phyloP scores from a whole-genome alignment of 257 asterid genomes.

The Prunella vulgaris region DNA sequence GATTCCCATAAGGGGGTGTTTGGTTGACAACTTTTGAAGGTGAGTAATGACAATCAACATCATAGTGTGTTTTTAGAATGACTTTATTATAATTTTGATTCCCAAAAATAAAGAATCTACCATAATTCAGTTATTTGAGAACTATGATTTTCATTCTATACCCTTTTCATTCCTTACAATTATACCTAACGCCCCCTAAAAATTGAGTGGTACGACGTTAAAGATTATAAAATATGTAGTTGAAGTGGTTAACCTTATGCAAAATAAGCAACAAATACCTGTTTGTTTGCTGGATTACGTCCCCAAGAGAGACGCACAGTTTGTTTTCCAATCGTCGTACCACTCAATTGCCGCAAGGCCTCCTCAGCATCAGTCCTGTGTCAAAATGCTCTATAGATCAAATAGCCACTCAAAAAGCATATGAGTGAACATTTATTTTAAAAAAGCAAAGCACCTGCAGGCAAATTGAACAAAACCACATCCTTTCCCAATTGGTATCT shows the following conservation, averaged over 20 bases:
- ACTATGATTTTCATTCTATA: too few species aligned
- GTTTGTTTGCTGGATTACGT: constrained; percentile 67
- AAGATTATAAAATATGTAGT: not conserved
- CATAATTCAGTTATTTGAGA: too few species aligned
- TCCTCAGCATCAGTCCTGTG: constrained; percentile 72
- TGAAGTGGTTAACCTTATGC: too few species aligned
- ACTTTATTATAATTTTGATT: too few species aligned
- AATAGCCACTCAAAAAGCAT: not conserved
- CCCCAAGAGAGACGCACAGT: constrained; percentile 90
- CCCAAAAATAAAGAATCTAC: too few species aligned
- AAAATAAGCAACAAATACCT: constrained; percentile 25
- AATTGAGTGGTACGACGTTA: not conserved
- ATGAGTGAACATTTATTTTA: not conserved
- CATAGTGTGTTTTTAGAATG: too few species aligned
- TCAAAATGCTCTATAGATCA: not conserved
- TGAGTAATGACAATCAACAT: too few species aligned
- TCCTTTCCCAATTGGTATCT: constrained; percentile 88
- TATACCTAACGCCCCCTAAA: too few species aligned
- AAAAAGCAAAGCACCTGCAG: constrained; percentile 48
- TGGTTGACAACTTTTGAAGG: too few species aligned
- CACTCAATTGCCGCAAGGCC: constrained; percentile 72
- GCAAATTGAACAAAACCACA: constrained; percentile 94
- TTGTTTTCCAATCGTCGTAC: constrained; percentile 70
- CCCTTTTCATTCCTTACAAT: too few species aligned
- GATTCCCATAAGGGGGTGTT: too few species aligned